phyloP scores from a whole-genome alignment of 768 basidiomycete species.

The Hericium rajendrae region DNA sequence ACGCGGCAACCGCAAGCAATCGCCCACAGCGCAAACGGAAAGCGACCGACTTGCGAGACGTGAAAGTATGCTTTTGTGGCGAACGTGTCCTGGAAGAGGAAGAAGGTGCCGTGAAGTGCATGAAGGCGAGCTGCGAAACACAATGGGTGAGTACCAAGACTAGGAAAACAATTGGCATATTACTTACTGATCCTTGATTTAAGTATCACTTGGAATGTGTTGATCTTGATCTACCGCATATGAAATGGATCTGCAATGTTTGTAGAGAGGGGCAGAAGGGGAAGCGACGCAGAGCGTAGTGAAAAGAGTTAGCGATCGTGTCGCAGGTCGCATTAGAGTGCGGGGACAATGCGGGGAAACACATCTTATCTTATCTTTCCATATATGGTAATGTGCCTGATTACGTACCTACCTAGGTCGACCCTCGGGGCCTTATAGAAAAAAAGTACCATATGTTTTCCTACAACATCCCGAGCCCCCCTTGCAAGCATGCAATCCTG shows the following conservation, averaged over 20 bases:
- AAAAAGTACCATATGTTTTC: background rate
- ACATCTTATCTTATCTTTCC: background rate
- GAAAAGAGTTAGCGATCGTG: background rate
- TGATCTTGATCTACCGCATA: background rate
- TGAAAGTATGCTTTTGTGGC: background rate
- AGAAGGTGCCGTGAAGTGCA: background rate
- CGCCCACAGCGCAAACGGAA: background rate
- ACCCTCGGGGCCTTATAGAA: background rate
- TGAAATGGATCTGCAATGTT: background rate
- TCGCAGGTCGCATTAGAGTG: background rate
- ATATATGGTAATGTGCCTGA: background rate
- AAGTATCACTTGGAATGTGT: background rate
- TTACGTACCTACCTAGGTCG: background rate
- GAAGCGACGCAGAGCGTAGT: background rate
- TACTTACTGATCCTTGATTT: background rate
- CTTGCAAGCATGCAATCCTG: too few relatives aligned
- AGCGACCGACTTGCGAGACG: background rate
- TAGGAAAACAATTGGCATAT: background rate
- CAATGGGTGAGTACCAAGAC: background rate
- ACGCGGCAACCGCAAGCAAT: background rate
- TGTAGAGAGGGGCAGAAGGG: background rate
- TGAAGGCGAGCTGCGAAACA: background rate
- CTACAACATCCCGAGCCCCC: too few relatives aligned
- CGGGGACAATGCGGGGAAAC: background rate
- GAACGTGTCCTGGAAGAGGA: background rate